A percentile compares a stretch with the other conserved stretches of the same genome.
These are phyloP conservation scores for Coemansia sp. DNA, from an alignment of 192 early-diverging fungal species.

Conservation along the genomic window DNA sequence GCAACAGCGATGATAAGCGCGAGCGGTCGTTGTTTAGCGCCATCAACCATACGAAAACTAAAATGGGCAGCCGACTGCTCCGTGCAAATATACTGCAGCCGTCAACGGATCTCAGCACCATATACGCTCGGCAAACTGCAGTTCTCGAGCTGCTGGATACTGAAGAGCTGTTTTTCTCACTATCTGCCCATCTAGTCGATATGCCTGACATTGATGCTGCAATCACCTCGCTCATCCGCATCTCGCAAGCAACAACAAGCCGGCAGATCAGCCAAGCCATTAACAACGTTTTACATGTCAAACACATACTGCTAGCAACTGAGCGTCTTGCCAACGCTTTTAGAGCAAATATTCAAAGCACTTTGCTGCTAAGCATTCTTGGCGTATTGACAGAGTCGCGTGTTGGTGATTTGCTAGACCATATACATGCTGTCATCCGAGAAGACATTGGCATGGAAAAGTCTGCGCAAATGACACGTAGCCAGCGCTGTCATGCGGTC, in stretches of 20 bases:
- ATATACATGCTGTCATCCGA: slow-evolving; percentile 68
- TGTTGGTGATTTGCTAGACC: slow-evolving; percentile 35
- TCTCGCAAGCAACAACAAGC: slow-evolving; percentile 52
- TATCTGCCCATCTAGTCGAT: slow-evolving; percentile 49
- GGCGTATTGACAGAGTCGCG: slow-evolving; percentile 50
- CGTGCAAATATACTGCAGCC: slow-evolving; percentile 80
- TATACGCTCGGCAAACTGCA: slow-evolving; percentile 31
- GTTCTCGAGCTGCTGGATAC: slow-evolving; percentile 44
- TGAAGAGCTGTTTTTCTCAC: slow-evolving; percentile 56
- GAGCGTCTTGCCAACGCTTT: slow-evolving; percentile 44
- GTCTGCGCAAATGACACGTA: slow-evolving; percentile 69
- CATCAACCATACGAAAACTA: slow-evolving; percentile 39
- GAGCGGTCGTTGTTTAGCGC: slow-evolving; percentile 25
- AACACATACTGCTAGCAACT: slow-evolving; percentile 63
- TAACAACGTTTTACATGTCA: slow-evolving; percentile 67
- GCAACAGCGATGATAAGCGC: slow-evolving; percentile 1
- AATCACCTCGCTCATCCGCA: slow-evolving; percentile 56
- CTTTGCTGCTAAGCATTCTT: slow-evolving; percentile 53
- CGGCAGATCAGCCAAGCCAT: slow-evolving; percentile 65
- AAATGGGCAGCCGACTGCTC: slow-evolving; percentile 61
- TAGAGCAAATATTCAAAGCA: slow-evolving; percentile 20
- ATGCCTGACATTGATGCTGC: slow-evolving; percentile 61
- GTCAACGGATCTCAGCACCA: slow-evolving; percentile 37
- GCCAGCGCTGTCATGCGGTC: slow-evolving; percentile 86
- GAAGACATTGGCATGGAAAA: slow-evolving; percentile 71